A percentile compares a stretch with the other conserved stretches of the same genome.
Conservation (phyloP, 305 asterid genomes). For the Stenogyne calaminthoides region DNA sequence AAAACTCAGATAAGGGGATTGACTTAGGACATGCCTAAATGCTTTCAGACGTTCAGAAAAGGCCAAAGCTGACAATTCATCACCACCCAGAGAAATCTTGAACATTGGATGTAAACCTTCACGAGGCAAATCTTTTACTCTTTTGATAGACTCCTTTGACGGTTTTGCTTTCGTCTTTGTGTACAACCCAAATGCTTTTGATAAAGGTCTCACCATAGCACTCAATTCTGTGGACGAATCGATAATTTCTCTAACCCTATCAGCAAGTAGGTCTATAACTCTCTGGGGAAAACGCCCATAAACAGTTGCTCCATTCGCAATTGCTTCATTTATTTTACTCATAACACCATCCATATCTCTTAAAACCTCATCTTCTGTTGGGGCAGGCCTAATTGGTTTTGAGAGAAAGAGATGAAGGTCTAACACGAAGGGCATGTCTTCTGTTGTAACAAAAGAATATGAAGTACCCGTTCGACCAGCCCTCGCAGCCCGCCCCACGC, state of each 20-base stretch:
- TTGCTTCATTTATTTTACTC: conserved; percentile 63
- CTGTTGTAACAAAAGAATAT: conserved; percentile 78
- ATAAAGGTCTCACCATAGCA: conserved; percentile 67
- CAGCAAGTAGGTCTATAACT: conserved; percentile 72
- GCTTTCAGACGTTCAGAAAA: conserved; percentile 87
- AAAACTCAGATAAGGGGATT: conserved; percentile 18
- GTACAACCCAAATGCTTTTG: conserved; percentile 70
- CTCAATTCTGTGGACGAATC: conserved; percentile 67
- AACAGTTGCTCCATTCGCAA: conserved; percentile 78
- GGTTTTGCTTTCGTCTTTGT: conserved; percentile 85
- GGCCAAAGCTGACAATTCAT: conserved; percentile 82
- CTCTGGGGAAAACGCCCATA: conserved; percentile 94
- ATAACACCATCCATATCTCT: conserved; percentile 62
- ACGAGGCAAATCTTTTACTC: conserved; percentile 76
- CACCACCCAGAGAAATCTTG: conserved; percentile 60
- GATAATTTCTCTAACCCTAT: conserved; percentile 81
- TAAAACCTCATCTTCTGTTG: conserved; percentile 77
- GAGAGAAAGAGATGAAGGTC: conserved; percentile 97
- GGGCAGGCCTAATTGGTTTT: conserved; percentile 83
- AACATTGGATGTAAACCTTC: conserved; percentile 95
- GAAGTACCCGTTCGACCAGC: conserved; percentile 95
- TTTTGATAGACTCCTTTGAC: conserved; percentile 75
- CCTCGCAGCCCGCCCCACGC: conserved; percentile 97
- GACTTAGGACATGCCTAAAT: conserved; percentile 55
- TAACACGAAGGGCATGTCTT: conserved; percentile 79